These are phyloP conservation scores for Uronychia setigera DNA, from an alignment of 73 alveolate genomes.

Conservation along the genomic window DNA sequence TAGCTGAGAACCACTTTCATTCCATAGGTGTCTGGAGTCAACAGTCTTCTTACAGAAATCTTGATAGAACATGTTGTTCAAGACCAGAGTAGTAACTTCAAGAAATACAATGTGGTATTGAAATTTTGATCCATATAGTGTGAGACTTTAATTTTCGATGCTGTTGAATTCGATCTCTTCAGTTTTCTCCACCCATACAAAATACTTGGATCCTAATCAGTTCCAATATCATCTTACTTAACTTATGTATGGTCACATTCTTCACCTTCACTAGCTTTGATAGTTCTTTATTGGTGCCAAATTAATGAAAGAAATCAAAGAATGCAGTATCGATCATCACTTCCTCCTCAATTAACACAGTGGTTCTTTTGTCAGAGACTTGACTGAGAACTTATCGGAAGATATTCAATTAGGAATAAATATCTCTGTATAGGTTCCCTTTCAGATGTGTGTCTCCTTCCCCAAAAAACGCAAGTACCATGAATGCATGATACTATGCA, in stretches of 20 bases:
- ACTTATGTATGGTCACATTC: not conserved
- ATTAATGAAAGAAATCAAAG: not conserved
- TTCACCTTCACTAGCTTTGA: not conserved
- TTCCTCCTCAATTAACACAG: not conserved
- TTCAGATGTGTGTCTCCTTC: not conserved
- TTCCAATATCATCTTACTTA: not conserved
- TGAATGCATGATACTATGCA: not conserved
- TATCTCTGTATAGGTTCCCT: not conserved
- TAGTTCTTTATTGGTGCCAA: not conserved
- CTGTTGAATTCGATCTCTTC: too few species aligned
- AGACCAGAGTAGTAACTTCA: not conserved
- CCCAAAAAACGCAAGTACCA: not conserved
- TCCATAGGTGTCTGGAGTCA: not conserved
- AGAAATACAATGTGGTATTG: too few species aligned
- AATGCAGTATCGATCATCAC: not conserved
- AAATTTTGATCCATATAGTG: too few species aligned
- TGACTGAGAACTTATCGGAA: not conserved
- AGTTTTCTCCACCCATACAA: too few species aligned
- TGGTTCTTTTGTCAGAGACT: not conserved
- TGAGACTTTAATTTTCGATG: too few species aligned
- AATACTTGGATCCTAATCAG: too few species aligned
- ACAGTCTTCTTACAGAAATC: not conserved
- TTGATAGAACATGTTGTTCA: not conserved
- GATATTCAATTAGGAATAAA: not conserved
- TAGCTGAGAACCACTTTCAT: not conserved